Conservation (phyloP, 2,329 filamentous ascomycete species). For the Onygena corvina region DNA sequence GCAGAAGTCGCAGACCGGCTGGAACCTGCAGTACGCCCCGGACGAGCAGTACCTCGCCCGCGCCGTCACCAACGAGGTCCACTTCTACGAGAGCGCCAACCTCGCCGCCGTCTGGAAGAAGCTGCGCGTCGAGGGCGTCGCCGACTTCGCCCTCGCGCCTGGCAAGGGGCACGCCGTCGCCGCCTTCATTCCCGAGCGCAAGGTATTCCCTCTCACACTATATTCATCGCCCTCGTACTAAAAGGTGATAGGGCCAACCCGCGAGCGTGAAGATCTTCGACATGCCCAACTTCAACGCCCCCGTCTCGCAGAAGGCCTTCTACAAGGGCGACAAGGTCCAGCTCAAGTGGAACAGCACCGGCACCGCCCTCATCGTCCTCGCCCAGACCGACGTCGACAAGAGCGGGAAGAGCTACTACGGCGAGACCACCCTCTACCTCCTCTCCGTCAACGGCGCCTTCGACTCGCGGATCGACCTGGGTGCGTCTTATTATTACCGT, state of each 20-base stretch:
- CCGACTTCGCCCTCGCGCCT: slow-evolving; percentile 79
- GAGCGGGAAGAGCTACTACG: slow-evolving; percentile 98
- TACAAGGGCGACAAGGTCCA: slow-evolving; percentile 99
- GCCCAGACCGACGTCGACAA: slow-evolving; percentile 97
- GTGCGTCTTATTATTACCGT: slow-evolving; percentile 27
- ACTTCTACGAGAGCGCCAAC: slow-evolving; percentile 86
- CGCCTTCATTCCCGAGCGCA: slow-evolving; percentile 88
- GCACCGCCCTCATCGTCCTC: slow-evolving; percentile 83
- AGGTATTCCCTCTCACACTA: slow-evolving; percentile 44
- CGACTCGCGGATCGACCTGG: slow-evolving; percentile 75
- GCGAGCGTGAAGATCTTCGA: slow-evolving; percentile 90
- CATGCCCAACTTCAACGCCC: slow-evolving; percentile 68
- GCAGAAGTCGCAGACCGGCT: slow-evolving; percentile 87
- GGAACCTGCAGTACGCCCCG: slow-evolving; percentile 92
- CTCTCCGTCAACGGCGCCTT: slow-evolving; percentile 84
- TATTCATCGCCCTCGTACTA: background rate
- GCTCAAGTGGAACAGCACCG: slow-evolving; percentile 91
- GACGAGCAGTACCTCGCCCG: slow-evolving; percentile 92
- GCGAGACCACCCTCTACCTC: slow-evolving; percentile 93
- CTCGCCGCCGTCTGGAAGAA: slow-evolving; percentile 87
- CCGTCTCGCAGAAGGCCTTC: slow-evolving; percentile 94
- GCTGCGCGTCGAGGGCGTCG: slow-evolving; percentile 77
- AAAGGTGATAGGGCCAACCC: slow-evolving; percentile 61
- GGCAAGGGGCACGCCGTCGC: slow-evolving; percentile 85
- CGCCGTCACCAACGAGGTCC: slow-evolving; percentile 90